phyloP scores from a whole-genome alignment of 2,329 filamentous ascomycete species.

The Fragosphaeria purpurea region DNA sequence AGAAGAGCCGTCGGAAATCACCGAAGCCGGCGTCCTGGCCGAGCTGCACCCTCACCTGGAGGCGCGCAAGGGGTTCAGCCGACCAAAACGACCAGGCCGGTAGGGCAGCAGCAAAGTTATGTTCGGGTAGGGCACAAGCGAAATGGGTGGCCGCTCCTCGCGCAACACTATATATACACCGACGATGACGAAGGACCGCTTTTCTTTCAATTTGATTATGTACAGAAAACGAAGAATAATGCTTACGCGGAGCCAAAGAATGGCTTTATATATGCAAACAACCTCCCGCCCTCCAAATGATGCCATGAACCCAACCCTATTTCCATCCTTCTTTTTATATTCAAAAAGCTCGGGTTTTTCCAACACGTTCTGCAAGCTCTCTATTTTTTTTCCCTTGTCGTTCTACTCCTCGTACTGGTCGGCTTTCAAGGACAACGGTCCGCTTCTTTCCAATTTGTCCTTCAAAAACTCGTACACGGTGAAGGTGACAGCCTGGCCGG shows the following conservation, averaged over 20 bases:
- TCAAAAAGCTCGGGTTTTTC: too few relatives aligned
- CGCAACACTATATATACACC: too few relatives aligned
- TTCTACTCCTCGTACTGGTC: constrained; percentile 57
- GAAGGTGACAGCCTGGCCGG: constrained; percentile 74
- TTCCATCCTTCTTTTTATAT: too few relatives aligned
- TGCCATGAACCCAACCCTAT: too few relatives aligned
- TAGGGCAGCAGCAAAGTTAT: constrained; percentile 14
- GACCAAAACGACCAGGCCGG: constrained; percentile 71
- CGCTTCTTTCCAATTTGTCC: constrained; percentile 59
- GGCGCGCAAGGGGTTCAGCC: constrained; percentile 58
- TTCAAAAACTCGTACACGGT: constrained; percentile 72
- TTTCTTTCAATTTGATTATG: not conserved
- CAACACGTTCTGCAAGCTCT: too few relatives aligned
- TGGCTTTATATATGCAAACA: not conserved
- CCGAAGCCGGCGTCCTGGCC: constrained; percentile 51
- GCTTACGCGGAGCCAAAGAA: too few relatives aligned
- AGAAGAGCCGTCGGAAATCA: constrained; percentile 60
- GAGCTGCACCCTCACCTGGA: constrained; percentile 61
- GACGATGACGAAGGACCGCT: not conserved
- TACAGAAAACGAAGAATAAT: not conserved
- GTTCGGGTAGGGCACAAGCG: too few relatives aligned
- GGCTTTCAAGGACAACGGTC: constrained; percentile 46
- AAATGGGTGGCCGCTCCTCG: not conserved
- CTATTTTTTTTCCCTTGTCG: too few relatives aligned
- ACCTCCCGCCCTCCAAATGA: not conserved